These are phyloP conservation scores for Drechslerella dactyloides DNA, from an alignment of 2,329 filamentous ascomycete genomes.

Conservation along the genomic window DNA sequence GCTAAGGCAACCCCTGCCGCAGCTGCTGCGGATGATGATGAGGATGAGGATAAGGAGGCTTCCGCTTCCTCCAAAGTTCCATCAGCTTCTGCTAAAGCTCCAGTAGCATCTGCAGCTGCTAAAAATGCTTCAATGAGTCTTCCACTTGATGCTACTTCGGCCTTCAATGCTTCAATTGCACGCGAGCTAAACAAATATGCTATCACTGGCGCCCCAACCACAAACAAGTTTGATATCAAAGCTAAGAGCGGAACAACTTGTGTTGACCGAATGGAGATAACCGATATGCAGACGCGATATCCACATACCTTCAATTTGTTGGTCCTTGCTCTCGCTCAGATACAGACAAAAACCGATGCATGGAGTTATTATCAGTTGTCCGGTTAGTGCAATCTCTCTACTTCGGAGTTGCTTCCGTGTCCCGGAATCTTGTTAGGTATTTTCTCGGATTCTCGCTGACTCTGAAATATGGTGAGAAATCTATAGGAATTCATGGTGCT, in stretches of 20 bases:
- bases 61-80: background rate
- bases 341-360: constrained; percentile 5
- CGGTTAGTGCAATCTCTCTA: constrained; percentile 7
- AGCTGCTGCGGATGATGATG: constrained; percentile 9
- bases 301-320: constrained; percentile 39
- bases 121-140: background rate
- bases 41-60: background rate
- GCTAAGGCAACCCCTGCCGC: no score
- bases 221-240: no score
- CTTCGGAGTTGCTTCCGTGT: no score
- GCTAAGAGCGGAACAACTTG: no score
- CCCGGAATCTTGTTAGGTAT: background rate
- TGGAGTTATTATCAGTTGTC: constrained; percentile 28
- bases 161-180: background rate
- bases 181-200: background rate
- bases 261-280: constrained; percentile 6
- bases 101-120: no score
- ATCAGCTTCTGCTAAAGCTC: background rate
- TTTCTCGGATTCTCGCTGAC: background rate
- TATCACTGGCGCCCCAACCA: background rate
- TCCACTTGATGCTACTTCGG: background rate
- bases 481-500: constrained; percentile 37
- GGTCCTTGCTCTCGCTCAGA: constrained; percentile 22
- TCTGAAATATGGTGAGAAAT: background rate
- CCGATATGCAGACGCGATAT: background rate